phyloP scores from a whole-genome alignment of 2,329 filamentous ascomycete genomes.

The Microcyclosporella mali region DNA sequence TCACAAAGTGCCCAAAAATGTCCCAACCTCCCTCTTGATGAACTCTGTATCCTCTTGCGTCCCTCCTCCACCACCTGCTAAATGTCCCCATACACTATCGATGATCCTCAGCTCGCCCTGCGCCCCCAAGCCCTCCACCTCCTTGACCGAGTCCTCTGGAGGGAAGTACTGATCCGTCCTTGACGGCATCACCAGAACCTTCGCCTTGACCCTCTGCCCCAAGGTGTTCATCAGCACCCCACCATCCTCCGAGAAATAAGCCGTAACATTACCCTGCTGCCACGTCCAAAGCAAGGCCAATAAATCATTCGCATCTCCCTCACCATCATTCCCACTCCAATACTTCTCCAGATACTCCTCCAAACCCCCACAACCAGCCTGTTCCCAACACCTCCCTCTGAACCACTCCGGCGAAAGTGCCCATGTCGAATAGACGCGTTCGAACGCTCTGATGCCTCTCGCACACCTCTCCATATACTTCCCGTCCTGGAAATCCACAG shows the following conservation, averaged over 20 bases:
- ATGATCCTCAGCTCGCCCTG: conserved; percentile 29
- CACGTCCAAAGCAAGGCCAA: conserved; percentile 36
- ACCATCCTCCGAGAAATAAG: conserved; percentile 27
- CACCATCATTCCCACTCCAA: conserved; percentile 18
- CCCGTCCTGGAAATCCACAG: conserved; percentile 38
- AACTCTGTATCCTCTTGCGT: conserved; percentile 31
- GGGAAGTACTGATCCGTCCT: conserved; percentile 39
- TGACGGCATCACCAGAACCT: conserved; percentile 36
- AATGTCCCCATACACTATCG: conserved; percentile 38
- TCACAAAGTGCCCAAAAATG: neutral
- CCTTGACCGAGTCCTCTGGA: conserved; percentile 34
- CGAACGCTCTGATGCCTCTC: conserved; percentile 35
- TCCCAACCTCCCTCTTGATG: conserved; percentile 20
- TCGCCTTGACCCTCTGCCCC: conserved; percentile 30
- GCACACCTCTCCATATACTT: conserved; percentile 19
- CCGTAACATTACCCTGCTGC: conserved; percentile 37
- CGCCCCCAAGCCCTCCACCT: conserved; percentile 31
- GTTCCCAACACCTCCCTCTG: conserved; percentile 33
- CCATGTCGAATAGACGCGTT: conserved; percentile 37
- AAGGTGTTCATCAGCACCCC: conserved; percentile 33
- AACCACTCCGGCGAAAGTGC: conserved; percentile 38
- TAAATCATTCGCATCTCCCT: conserved; percentile 33
- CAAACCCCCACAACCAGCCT: conserved; percentile 29
- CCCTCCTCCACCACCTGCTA: conserved; percentile 36
- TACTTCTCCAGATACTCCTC: conserved; percentile 29